Evolutionary conservation across 352 stramenopile species (phyloP), one percentile per base, ranked within the genome.

Genomic region (Thraustochytrium sp.): DNA sequence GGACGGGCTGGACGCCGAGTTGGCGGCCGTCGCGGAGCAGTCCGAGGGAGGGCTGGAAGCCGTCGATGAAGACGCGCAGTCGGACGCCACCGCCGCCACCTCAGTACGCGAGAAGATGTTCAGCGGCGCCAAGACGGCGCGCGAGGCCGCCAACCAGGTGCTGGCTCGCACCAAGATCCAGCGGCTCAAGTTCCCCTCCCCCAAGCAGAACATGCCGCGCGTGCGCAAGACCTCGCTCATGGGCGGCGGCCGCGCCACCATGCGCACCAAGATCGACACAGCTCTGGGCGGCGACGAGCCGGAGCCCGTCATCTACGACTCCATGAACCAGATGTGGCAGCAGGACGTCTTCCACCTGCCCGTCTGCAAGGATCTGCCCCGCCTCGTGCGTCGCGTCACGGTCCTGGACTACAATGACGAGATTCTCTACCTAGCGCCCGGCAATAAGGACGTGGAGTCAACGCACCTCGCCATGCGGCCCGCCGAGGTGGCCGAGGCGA

Each of bases 311-410:
- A 65, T 65, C n/a, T 72, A 80, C 51, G 68, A 80, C 68, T 63
- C 42, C 21, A 80, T 80, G 68, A 68, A 53, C 26, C 21, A 80
- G 23, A 46, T 80, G 48, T 80, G 68, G 68, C 34, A 80, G 31
- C 21, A 68, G 13, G 68, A 80, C 38, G 46, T 80, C 2, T 80
- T 64, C 38, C 40, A 63, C 26, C 46, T 80, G 2, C 68, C 68
- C n/a, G 68, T 80, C 5, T 46, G 31, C 68, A 80, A 80, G 51
- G 68, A 80, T 26, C 51, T 80, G 13, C 68, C 68, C 8, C 48
- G 68, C 13, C 68, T 80, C 13, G 40, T 80, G 26, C 68, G 68
- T 16, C 48, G 68, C n/a, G 68, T 80, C 49, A 38, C 21, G 13
- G 53, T 80, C 23, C 34, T 80, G 18, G 40, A 63, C 68, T 16